Conservation (phyloP, 805 yeast genomes). For the Candida sithepensis region DNA sequence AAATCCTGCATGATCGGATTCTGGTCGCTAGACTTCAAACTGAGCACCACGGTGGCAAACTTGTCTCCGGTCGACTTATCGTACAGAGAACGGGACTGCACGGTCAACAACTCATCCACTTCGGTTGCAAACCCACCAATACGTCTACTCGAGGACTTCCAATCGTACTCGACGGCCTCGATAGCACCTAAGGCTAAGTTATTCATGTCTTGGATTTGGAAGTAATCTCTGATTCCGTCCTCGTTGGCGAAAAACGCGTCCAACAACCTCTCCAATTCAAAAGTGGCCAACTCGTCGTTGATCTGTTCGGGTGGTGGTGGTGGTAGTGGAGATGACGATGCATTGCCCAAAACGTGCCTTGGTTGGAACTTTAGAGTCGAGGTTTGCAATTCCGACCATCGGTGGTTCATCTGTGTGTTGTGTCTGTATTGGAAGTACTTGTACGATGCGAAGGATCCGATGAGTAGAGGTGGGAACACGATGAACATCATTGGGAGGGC, state of each 20-base stretch:
- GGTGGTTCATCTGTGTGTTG: conserved; percentile 12
- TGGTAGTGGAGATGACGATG: no score
- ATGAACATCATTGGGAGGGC: conserved; percentile 30
- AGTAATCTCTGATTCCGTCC: conserved; percentile 24
- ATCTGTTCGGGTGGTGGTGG: conserved; percentile 27
- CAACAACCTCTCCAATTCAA: conserved; percentile 27
- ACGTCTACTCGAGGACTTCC: conserved; percentile 16
- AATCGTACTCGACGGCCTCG: conserved; percentile 28
- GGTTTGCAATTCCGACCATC: conserved; percentile 23
- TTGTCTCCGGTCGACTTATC: conserved; percentile 22
- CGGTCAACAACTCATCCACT: conserved; percentile 24
- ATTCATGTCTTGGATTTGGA: conserved; percentile 18
- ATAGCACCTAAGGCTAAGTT: conserved; percentile 28
- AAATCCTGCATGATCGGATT: conserved; percentile 17
- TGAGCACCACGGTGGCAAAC: conserved; percentile 24
- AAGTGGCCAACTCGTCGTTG: conserved; percentile 28
- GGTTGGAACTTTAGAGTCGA: conserved; percentile 27
- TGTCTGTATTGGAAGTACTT: conserved; percentile 11
- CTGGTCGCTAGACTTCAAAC: conserved; percentile 17
- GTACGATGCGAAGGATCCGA: conserved; percentile 24
- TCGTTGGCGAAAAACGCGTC: conserved; percentile 32
- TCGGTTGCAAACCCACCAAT: conserved; percentile 20
- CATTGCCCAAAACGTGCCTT: conserved; percentile 1
- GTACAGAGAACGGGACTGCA: conserved; percentile 26
- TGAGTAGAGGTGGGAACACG: conserved; percentile 29